These are phyloP conservation scores for Bromus sterilis DNA, from an alignment of 176 grass and related monocot species.

Conservation along the genomic window DNA sequence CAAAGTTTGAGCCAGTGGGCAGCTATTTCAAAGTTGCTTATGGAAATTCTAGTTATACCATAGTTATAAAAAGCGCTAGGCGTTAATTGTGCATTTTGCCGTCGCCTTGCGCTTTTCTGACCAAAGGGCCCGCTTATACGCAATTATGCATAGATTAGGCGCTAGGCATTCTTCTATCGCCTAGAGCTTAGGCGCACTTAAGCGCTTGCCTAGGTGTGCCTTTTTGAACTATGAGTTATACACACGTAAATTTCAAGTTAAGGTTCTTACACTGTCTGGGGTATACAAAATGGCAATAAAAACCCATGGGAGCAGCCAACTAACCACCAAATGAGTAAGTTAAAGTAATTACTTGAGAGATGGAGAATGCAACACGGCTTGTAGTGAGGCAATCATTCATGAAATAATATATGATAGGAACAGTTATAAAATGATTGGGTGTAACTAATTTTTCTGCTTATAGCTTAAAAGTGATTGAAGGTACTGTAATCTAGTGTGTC, in stretches of 20 bases:
- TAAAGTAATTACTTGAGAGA: background rate
- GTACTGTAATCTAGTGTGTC: background rate
- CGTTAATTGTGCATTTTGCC: too few species aligned
- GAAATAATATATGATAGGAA: background rate
- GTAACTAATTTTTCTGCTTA: background rate
- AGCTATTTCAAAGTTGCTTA: background rate
- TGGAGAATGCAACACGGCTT: background rate
- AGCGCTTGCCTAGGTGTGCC: too few species aligned
- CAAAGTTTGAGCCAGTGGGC: background rate
- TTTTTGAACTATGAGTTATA: too few species aligned
- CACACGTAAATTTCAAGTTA: background rate
- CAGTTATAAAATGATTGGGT: background rate
- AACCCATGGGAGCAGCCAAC: background rate
- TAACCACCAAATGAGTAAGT: background rate
- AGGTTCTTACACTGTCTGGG: background rate
- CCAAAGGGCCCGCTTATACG: too few species aligned
- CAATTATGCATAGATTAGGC: too few species aligned
- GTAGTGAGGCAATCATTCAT: background rate
- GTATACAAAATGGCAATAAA: background rate
- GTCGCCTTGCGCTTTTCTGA: too few species aligned
- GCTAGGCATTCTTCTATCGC: too few species aligned
- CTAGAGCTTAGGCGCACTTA: too few species aligned
- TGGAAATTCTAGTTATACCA: conserved; percentile 3
- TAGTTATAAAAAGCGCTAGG: too few species aligned
- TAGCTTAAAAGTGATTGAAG: background rate